phyloP scores from a whole-genome alignment of 2,329 filamentous ascomycete genomes.

The Cladosporium oxysporum region DNA sequence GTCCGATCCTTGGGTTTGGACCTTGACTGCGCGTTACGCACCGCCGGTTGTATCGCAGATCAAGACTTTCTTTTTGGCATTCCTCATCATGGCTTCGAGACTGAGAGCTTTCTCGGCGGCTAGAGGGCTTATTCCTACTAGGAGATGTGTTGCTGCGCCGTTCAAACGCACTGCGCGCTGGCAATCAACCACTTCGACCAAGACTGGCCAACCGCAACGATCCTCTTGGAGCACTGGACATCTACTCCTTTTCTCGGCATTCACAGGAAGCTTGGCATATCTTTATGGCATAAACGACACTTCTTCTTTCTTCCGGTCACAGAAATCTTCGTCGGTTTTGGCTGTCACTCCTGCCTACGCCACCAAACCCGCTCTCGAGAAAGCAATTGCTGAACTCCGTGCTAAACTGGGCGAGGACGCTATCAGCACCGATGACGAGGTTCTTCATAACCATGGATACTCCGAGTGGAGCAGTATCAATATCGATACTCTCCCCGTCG shows the following conservation, averaged over 20 bases:
- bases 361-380: constrained; percentile 53
- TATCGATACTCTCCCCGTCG: constrained; percentile 62
- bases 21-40: neutral
- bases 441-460: constrained; percentile 64
- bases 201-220: neutral
- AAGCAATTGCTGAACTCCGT: constrained; percentile 58
- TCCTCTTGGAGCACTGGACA: constrained; percentile 51
- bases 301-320: constrained; percentile 19
- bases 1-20: neutral
- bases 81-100: neutral
- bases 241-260: constrained; percentile 51
- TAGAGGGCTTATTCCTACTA: neutral
- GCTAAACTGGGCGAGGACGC: constrained; percentile 57
- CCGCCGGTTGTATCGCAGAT: neutral
- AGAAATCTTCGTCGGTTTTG: constrained; percentile 11
- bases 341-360: constrained; percentile 48
- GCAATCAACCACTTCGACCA: constrained; percentile 19
- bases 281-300: constrained; percentile 48
- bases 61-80: neutral
- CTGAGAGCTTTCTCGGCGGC: neutral
- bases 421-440: constrained; percentile 65
- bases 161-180: constrained; percentile 13
- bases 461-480: constrained; percentile 73
- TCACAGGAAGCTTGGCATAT: constrained; percentile 56
- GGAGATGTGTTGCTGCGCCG: neutral